phyloP scores from a whole-genome alignment of 1,284 basidiomycete species.

The Ustilago trichophora region DNA sequence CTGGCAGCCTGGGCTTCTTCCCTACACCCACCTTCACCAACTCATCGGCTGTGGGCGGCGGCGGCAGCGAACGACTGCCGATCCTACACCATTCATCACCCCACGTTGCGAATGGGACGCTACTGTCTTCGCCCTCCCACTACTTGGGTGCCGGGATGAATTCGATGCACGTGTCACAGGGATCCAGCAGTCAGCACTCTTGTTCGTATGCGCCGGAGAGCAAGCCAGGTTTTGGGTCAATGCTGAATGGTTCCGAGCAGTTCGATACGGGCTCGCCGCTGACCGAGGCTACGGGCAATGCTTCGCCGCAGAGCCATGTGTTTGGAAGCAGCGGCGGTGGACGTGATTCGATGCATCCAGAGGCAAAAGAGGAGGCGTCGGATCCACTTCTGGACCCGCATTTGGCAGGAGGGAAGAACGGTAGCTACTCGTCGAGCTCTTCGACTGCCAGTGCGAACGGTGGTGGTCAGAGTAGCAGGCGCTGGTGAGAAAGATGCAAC shows the following conservation, averaged over 20 bases:
- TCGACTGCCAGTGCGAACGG: conserved; percentile 1
- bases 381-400: conserved; percentile 6
- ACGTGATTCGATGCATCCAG: not conserved
- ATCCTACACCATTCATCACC: conserved; percentile 4
- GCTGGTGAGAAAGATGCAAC: conserved; percentile 1
- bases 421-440: not conserved
- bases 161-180: conserved; percentile 16
- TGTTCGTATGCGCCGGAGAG: not conserved
- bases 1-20: not conserved
- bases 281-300: conserved; percentile 24
- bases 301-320: conserved; percentile 12
- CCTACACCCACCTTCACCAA: not conserved
- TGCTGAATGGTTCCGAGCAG: conserved; percentile 7
- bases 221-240: not conserved
- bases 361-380: not conserved
- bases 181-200: not conserved
- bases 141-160: conserved; percentile 6
- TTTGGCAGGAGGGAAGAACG: not conserved
- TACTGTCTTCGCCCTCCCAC: conserved; percentile 3
- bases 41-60: not conserved
- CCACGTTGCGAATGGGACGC: not conserved
- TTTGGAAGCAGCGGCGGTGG: not conserved
- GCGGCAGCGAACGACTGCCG: not conserved
- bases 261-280: conserved; percentile 31
- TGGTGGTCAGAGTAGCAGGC: not conserved